Conservation (phyloP, 768 basidiomycete genomes). For the Naganishia kalamii region DNA sequence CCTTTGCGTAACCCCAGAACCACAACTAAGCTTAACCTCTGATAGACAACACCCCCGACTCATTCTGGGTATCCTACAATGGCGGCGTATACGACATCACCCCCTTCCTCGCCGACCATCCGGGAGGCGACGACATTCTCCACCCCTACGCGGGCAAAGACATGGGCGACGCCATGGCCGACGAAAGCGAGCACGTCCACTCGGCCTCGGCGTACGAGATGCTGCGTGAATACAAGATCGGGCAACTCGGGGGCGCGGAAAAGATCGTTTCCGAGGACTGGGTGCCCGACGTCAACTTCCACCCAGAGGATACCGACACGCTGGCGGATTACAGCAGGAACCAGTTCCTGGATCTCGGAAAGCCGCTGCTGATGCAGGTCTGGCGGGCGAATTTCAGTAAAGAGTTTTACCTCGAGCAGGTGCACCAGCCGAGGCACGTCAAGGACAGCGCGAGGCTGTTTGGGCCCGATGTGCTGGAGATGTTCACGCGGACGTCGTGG, state of each 20-base stretch:
- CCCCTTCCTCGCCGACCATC: conserved; percentile 74
- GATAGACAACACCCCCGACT: conserved; percentile 36
- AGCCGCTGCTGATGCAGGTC: conserved; percentile 75
- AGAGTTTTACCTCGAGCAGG: conserved; percentile 89
- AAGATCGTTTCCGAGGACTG: conserved; percentile 76
- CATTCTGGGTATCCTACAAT: conserved; percentile 74
- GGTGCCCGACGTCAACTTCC: conserved; percentile 81
- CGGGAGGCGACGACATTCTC: conserved; percentile 89
- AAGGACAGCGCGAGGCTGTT: conserved; percentile 79
- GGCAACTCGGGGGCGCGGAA: conserved; percentile 69
- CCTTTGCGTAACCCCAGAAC: background rate
- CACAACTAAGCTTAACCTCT: background rate
- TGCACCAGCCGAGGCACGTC: conserved; percentile 90
- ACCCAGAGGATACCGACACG: conserved; percentile 81
- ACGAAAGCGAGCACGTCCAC: conserved; percentile 75
- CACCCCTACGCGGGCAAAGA: conserved; percentile 76
- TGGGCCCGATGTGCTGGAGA: conserved; percentile 73
- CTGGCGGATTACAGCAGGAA: conserved; percentile 77
- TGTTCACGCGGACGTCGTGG: conserved; percentile 81
- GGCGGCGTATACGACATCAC: conserved; percentile 90
- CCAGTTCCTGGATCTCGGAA: conserved; percentile 81
- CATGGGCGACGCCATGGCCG: conserved; percentile 71
- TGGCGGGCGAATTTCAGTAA: conserved; percentile 88
- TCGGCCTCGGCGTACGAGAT: conserved; percentile 86
- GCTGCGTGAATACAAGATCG: conserved; percentile 79